Conservation (phyloP, 805 yeast genomes). For the Yueomyces sinensis region DNA sequence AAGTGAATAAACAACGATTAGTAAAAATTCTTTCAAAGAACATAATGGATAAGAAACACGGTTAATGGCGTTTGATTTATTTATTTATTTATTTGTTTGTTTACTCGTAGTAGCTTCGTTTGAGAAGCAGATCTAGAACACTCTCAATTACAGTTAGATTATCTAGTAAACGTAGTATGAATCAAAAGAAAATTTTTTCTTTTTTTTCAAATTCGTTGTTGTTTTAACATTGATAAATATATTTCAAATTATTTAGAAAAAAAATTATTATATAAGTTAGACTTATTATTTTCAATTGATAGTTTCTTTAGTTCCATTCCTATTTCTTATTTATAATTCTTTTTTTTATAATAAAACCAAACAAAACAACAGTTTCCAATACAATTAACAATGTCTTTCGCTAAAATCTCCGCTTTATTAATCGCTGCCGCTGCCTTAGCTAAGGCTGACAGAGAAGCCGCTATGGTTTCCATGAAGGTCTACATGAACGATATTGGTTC, state of each 20-base stretch:
- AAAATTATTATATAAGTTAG: background rate
- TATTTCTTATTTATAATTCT: too few relatives aligned
- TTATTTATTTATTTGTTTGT: too few relatives aligned
- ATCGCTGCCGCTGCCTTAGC: conserved; percentile 6
- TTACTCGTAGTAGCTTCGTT: too few relatives aligned
- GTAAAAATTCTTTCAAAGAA: too few relatives aligned
- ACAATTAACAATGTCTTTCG: conserved; percentile 1
- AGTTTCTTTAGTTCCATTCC: background rate
- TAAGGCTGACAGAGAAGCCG: conserved; percentile 3
- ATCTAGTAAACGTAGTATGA: too few relatives aligned
- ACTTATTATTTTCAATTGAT: background rate
- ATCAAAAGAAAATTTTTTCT: too few relatives aligned
- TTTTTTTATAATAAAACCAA: background rate
- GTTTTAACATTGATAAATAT: background rate
- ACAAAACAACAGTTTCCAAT: background rate
- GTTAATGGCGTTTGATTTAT: too few relatives aligned
- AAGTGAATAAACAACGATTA: too few relatives aligned
- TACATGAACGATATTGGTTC: conserved; percentile 8
- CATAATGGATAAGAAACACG: too few relatives aligned
- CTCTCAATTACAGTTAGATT: too few relatives aligned
- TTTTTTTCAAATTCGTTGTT: background rate
- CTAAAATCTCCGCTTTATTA: conserved; percentile 2
- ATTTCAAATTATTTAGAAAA: too few relatives aligned
- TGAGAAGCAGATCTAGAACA: too few relatives aligned
- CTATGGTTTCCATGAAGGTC: conserved; percentile 8